These are phyloP conservation scores for Tieghemostelium lacteum DNA, from an alignment of 78 protist genomes.

Conservation along the genomic window DNA sequence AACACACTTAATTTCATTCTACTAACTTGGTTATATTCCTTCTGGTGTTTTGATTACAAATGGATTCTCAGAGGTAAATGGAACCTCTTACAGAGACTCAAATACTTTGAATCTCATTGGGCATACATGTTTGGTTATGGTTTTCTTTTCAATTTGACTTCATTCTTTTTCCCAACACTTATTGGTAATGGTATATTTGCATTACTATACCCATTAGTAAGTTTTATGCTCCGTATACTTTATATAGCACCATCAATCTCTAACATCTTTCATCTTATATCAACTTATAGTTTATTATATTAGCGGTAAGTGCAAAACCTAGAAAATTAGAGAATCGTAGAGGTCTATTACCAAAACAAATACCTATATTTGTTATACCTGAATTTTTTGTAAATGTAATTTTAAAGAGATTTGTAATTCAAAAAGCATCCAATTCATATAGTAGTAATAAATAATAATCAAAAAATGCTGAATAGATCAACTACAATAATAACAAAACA, in stretches of 20 bases:
- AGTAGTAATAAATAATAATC: too few species aligned
- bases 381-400: constrained; percentile 46
- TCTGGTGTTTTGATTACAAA: constrained; percentile 78
- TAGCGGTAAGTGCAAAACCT: constrained; percentile 69
- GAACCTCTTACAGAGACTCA: constrained; percentile 61
- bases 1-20: constrained; percentile 27
- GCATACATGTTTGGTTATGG: constrained; percentile 83
- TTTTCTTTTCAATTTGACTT: constrained; percentile 41
- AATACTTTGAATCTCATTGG: constrained; percentile 74
- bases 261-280: background rate
- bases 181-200: constrained; percentile 76
- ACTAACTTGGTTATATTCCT: constrained; percentile 60
- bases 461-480: background rate
- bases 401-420: constrained; percentile 12
- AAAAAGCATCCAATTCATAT: background rate
- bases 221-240: too few species aligned
- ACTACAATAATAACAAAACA: too few species aligned
- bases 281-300: constrained; percentile 49
- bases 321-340: constrained; percentile 7
- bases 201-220: constrained; percentile 70
- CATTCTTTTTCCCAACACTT: constrained; percentile 69
- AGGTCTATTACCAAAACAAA: constrained; percentile 63
- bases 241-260: background rate
- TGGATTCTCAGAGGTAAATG: constrained; percentile 76
- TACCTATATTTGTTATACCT: constrained; percentile 55